Evolutionary conservation across 2,329 filamentous ascomycete species (phyloP).

Genomic region (Stagonosporopsis tanaceti): DNA sequence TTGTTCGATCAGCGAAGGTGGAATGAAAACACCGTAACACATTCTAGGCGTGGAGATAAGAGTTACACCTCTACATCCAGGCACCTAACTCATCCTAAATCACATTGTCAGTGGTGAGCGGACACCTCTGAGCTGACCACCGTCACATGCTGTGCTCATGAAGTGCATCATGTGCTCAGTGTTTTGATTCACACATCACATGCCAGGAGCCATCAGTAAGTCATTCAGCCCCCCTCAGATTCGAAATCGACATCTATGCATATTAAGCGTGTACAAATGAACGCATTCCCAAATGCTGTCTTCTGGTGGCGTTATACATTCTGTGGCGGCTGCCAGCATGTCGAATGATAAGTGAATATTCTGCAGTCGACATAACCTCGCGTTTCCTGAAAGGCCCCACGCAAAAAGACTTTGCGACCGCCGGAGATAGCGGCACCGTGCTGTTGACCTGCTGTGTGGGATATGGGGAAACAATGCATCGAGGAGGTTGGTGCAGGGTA

Average conservation of each 20-base stretch:
- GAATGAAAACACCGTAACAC: background rate
- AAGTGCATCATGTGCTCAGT: conserved; percentile 10
- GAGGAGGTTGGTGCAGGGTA: background rate
- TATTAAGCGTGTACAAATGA: background rate
- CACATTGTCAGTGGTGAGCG: conserved; percentile 8
- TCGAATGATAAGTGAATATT: background rate
- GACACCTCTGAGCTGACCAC: background rate
- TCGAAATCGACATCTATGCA: background rate
- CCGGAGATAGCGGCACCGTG: background rate
- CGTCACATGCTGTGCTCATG: background rate
- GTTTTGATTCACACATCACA: conserved; percentile 6
- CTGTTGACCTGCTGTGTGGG: background rate
- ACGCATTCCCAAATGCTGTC: too few relatives aligned
- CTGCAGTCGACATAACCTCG: background rate
- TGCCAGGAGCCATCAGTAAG: background rate
- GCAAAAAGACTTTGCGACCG: background rate
- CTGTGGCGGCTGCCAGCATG: background rate
- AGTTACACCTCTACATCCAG: background rate
- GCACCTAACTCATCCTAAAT: background rate
- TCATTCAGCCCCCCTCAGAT: background rate
- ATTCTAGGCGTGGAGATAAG: background rate
- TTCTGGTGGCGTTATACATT: background rate
- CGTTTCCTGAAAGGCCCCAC: background rate
- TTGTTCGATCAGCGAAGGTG: background rate
- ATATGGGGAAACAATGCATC: background rate